These are phyloP conservation scores for Diaporthe vaccinii DNA, from an alignment of 2,329 filamentous ascomycete species.

Conservation along the genomic window DNA sequence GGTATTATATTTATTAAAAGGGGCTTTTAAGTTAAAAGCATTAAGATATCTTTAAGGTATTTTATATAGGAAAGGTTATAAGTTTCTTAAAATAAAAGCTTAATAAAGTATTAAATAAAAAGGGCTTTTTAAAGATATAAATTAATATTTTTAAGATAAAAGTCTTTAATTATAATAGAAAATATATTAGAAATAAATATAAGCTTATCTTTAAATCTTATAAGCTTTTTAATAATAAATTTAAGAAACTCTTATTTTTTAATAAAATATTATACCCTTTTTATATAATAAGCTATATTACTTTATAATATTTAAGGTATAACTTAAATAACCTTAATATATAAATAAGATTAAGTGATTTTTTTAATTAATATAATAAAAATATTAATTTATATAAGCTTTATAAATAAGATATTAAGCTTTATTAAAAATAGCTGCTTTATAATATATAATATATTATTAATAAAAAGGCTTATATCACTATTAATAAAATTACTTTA, in stretches of 20 bases:
- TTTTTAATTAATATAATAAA: no score
- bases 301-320: neutral
- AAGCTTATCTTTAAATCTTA: neutral
- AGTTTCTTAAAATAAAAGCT: neutral
- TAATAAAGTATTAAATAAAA: neutral
- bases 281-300: neutral
- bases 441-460: neutral
- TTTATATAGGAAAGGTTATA: neutral
- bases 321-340: neutral
- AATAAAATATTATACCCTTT: neutral
- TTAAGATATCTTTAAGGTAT: no score
- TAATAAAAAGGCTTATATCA: neutral
- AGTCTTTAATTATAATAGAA: neutral
- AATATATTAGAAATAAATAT: neutral
- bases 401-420: neutral
- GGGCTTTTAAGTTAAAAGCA: no score
- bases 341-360: neutral
- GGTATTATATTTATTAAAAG: no score
- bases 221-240: neutral
- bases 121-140: neutral
- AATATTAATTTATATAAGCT: neutral
- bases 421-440: neutral
- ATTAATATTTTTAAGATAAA: neutral
- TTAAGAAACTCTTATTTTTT: neutral
- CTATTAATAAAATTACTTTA: neutral